Base-by-base conservation (phyloP, 2,329 filamentous ascomycete species). In the Calonectria pseudoreteaudii region DNA sequence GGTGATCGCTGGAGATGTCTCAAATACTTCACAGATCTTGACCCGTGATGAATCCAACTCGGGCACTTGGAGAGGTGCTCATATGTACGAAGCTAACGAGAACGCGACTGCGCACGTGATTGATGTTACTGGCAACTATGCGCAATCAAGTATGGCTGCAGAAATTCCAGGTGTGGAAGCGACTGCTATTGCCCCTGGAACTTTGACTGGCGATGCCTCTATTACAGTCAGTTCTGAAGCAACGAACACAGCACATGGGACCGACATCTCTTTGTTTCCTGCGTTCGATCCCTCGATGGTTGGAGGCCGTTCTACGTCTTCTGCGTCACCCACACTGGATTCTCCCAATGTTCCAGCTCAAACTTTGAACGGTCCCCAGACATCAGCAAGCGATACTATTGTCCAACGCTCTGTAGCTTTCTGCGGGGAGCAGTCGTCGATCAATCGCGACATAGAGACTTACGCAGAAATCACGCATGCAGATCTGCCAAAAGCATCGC, bases 371-470 rank as follows among this genome's bases (percentile, higher is more conserved):
- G 8, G 31, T n/a, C 4, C n/a, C 7, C 44, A 41, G 11, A 30
- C 34, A 11, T 30, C 28, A 31, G 23, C 3, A 23, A 31, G 14
- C 20, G 38, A n/a, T 14, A 30, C 13, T 20, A 58, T 53, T 16
- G 13, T 36, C 10, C 31, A 52, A 11, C 50, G 31, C 52, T 62
- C 71, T 31, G 50, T 31, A 18, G 5, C 4, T 26, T 23, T 36
- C 58, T 38, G 36, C 41, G n/a, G 20, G 31, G 58, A 23, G 9
- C 18, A 66, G 60, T 66, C 41, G 41, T 52, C 60, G 4, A n/a
- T 66, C 66, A 69, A 49, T 53, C 70, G 66, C 50, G 58, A 66
- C 30, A 58, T 41, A 50, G 30, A 20, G 20, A 14, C 49, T 34
- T n/a, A 41, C 26, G 41, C 60, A 41, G 34, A 44, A 11, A 47